phyloP scores from a whole-genome alignment of 257 asterid genomes.

The Salvia miltiorrhiza region DNA sequence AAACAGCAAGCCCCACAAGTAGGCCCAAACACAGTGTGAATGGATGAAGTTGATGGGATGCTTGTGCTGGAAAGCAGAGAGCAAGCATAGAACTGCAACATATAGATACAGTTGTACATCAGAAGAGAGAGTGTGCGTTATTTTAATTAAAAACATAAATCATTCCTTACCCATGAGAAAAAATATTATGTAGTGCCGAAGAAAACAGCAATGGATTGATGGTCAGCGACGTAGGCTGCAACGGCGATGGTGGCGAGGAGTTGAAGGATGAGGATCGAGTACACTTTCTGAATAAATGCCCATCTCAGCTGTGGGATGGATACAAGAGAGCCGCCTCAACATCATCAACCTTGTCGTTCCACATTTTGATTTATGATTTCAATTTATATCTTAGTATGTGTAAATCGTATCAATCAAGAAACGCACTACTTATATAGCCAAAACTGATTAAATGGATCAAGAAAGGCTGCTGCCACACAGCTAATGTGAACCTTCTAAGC shows the following conservation, averaged over 20 bases:
- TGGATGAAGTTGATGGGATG: constrained; percentile 28
- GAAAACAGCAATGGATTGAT: constrained; percentile 40
- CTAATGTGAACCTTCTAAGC: not conserved
- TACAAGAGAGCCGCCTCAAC: constrained; percentile 43
- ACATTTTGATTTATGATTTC: not conserved
- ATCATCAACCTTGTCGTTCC: constrained; percentile 38
- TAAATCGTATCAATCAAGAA: too few species aligned
- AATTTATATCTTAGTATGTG: too few species aligned
- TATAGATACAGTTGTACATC: too few species aligned
- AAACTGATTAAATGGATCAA: not conserved
- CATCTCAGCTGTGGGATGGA: constrained; percentile 56
- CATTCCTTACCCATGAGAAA: constrained; percentile 32
- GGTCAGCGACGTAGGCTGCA: constrained; percentile 38
- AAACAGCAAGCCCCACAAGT: constrained; percentile 10
- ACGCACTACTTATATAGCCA: too few species aligned
- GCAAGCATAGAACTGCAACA: constrained; percentile 15
- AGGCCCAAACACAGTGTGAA: constrained; percentile 26
- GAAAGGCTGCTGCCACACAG: constrained; percentile 10
- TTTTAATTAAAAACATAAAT: too few species aligned
- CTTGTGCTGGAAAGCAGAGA: not conserved
- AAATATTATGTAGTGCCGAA: constrained; percentile 27
- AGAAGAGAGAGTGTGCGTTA: too few species aligned
- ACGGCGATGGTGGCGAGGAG: constrained; percentile 44
- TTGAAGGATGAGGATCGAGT: constrained; percentile 42
- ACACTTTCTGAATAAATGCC: constrained; percentile 58